phyloP scores from a whole-genome alignment of 2,329 filamentous ascomycete species.

The Clarireedia paspali region DNA sequence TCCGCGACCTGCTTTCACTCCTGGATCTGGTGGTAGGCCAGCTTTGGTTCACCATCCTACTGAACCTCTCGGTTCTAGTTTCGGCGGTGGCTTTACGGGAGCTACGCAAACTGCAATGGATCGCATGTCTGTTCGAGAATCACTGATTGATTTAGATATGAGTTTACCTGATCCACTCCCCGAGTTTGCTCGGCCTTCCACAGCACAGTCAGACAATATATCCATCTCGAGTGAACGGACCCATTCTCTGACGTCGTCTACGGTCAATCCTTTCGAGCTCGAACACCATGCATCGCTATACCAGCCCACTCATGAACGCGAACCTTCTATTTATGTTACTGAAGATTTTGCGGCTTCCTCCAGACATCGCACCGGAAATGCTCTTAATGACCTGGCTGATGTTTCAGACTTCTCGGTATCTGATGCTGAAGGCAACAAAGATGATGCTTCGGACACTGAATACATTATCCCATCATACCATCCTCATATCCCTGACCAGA shows the following conservation, averaged over 20 bases:
- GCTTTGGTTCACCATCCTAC: slow-evolving; percentile 43
- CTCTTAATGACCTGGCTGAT: slow-evolving; percentile 20
- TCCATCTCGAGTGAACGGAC: slow-evolving; percentile 49
- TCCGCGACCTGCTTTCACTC: slow-evolving; percentile 21
- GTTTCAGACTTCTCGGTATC: slow-evolving; percentile 27
- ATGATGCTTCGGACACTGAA: slow-evolving; percentile 16
- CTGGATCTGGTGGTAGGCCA: slow-evolving; percentile 34
- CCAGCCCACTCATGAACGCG: slow-evolving; percentile 25
- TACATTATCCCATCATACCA: slow-evolving; percentile 13
- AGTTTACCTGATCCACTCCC: slow-evolving; percentile 38
- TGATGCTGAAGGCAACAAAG: slow-evolving; percentile 20
- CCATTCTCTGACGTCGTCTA: slow-evolving; percentile 45
- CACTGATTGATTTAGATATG: slow-evolving; percentile 48
- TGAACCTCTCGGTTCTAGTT: slow-evolving; percentile 35
- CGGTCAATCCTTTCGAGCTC: slow-evolving; percentile 52
- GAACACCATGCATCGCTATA: slow-evolving; percentile 56
- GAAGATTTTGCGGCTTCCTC: slow-evolving; percentile 46
- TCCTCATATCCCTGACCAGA: slow-evolving; percentile 7
- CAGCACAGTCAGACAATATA: slow-evolving; percentile 26
- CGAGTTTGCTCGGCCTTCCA: slow-evolving; percentile 23
- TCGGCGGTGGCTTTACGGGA: slow-evolving; percentile 16
- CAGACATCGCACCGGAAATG: slow-evolving; percentile 14
- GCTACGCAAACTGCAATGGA: slow-evolving; percentile 11
- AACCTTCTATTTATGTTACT: slow-evolving; percentile 44
- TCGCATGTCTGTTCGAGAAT: slow-evolving; percentile 23